Percentiles rank a stretch among this genome's conserved stretches.
Conservation (phyloP, 805 yeast genomes). For the Sugiyamaella chiloensis region DNA sequence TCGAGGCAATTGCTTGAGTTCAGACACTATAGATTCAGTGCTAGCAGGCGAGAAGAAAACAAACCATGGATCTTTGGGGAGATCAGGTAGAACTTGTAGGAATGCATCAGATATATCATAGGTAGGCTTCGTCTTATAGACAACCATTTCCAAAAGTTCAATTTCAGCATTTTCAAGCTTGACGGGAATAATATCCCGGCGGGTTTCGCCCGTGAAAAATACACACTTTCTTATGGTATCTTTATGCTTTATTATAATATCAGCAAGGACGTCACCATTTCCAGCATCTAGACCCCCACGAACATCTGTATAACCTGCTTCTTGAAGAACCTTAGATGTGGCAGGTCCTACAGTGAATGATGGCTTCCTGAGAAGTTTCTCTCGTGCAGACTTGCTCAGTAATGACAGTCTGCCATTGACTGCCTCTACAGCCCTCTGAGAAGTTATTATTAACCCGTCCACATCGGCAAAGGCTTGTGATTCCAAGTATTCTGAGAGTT, state of each 20-base stretch:
- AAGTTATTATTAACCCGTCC: slow-evolving; percentile 69
- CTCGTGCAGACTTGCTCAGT: slow-evolving; percentile 35
- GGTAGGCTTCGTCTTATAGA: slow-evolving; percentile 63
- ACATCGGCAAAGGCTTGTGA: slow-evolving; percentile 42
- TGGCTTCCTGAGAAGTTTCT: slow-evolving; percentile 31
- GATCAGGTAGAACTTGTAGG: slow-evolving; percentile 9
- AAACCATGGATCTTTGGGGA: slow-evolving; percentile 52
- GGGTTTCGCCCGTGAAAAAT: slow-evolving; percentile 81
- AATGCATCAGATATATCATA: slow-evolving; percentile 42
- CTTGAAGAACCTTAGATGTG: slow-evolving; percentile 56
- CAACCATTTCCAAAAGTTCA: slow-evolving; percentile 54
- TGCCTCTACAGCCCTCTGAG: slow-evolving; percentile 89
- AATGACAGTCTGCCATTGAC: slow-evolving; percentile 17
- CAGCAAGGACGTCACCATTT: slow-evolving; percentile 69
- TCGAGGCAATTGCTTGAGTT: slow-evolving; percentile 32
- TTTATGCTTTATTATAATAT: slow-evolving; percentile 44
- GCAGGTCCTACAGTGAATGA: slow-evolving; percentile 93
- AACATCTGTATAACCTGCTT: slow-evolving; percentile 63
- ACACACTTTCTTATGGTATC: slow-evolving; percentile 34
- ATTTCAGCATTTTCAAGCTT: slow-evolving; percentile 46
- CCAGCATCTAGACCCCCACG: slow-evolving; percentile 78
- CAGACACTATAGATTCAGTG: slow-evolving; percentile 57
- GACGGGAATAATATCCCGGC: slow-evolving; percentile 77
- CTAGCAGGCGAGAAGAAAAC: slow-evolving; percentile 93
- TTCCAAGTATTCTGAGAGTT: slow-evolving; percentile 44